Evolutionary conservation across 2,329 filamentous ascomycete genomes (phyloP), one percentile per base, ranked within the genome.

Genomic region (Fragosphaeria purpurea): DNA sequence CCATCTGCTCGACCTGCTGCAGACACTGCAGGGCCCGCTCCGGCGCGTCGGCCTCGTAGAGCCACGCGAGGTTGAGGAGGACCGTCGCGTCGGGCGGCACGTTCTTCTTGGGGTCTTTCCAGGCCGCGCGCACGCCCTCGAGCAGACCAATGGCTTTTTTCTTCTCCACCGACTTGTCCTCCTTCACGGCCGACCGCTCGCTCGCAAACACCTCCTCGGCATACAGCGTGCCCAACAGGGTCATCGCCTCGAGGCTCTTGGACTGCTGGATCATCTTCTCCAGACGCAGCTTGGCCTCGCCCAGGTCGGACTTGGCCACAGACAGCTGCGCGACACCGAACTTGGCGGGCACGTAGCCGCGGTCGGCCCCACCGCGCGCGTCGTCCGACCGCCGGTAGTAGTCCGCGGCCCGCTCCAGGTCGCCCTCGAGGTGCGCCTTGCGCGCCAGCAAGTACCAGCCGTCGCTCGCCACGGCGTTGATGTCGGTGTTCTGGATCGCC

Each of bases 381-480:
- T 94, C 86, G 64, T 98, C 93, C 1, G 94, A 87, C 58, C 87
- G 84, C 50, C 83, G 82, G 67, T 98, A 98, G 66, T 85, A 95
- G 60, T 95, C 88, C 22, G 78, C 80, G 2, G 93, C 91, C 51
- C 82, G 83, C 22, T 83, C 75, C 6, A 80, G 68, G 52, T 96
- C 83, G 41, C 85, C 85, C 52, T 82, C 79, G 58, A 88, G 88
- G 63, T 98, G 93, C 56, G 91, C 88, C 64, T 95, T 96, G 54
- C 90, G 79, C 33, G 89, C 93, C 41, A 97, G 79, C 7, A 97
- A 70, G 67, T 96, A 98, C 90, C 91, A 97, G 38, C 93, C 94
- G 63, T 98, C 94, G 68, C 91, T 95, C 31, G 91, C 91, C 65
- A 97, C 88, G 4, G 90, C 88, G 65, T 95, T 95, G 59, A 97